Conservation (phyloP, 768 basidiomycete species). For the Mrakia frigida region DNA sequence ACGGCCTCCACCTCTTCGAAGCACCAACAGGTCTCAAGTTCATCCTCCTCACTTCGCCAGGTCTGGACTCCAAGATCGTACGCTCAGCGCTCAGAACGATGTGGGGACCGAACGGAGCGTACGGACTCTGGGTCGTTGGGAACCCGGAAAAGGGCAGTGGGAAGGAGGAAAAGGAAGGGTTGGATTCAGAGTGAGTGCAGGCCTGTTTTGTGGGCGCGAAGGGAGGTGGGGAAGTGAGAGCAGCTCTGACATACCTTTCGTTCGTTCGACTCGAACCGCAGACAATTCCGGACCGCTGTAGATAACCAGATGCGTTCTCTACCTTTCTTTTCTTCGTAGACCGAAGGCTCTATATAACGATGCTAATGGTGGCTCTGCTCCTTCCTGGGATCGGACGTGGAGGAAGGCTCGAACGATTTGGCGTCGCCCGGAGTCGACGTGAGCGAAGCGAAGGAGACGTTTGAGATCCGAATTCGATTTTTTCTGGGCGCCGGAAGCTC, state of each 20-base stretch:
- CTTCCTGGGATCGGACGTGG: too few relatives aligned
- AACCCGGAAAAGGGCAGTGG: slow-evolving; percentile 30
- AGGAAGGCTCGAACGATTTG: too few relatives aligned
- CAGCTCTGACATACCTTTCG: background rate
- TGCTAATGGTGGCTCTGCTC: slow-evolving; percentile 2
- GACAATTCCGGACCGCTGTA: slow-evolving; percentile 42
- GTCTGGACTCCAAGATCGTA: slow-evolving; percentile 56
- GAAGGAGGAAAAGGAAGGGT: slow-evolving; percentile 17
- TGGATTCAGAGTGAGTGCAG: slow-evolving; percentile 30
- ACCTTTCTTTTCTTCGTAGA: slow-evolving; percentile 37
- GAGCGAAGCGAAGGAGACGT: too few relatives aligned
- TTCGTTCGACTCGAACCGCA: background rate
- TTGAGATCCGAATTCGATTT: too few relatives aligned
- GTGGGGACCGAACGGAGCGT: slow-evolving; percentile 30
- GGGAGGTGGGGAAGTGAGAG: background rate
- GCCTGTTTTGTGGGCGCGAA: background rate
- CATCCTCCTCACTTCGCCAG: slow-evolving; percentile 84
- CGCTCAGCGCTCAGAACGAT: slow-evolving; percentile 17
- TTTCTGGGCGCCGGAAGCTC: too few relatives aligned
- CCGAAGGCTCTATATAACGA: background rate
- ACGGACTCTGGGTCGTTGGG: slow-evolving; percentile 25
- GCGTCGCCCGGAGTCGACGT: too few relatives aligned
- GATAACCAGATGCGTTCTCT: slow-evolving; percentile 44
- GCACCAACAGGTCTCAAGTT: slow-evolving; percentile 91
- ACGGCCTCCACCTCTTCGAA: slow-evolving; percentile 90